These are phyloP conservation scores for Jamesozyma hellenica DNA, from an alignment of 805 yeast species.

Conservation along the genomic window DNA sequence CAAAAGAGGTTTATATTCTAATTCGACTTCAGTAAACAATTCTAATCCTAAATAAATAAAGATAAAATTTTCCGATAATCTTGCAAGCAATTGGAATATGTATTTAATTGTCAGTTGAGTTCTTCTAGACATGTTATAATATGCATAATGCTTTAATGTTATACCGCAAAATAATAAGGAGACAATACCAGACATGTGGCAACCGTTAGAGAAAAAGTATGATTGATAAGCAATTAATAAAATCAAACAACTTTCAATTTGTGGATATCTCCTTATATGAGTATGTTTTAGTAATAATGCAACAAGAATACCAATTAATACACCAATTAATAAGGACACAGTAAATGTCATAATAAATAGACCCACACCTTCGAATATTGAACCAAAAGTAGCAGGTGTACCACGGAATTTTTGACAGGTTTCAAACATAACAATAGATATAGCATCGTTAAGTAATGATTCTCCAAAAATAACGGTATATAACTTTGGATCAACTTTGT, in stretches of 20 bases:
- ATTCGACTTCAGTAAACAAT: constrained; percentile 88
- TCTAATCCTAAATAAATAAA: constrained; percentile 92
- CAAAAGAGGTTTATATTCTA: constrained; percentile 86
- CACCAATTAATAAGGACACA: constrained; percentile 81
- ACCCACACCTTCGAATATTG: constrained; percentile 89
- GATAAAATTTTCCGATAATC: constrained; percentile 90
- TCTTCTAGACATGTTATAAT: constrained; percentile 92
- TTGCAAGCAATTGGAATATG: constrained; percentile 87
- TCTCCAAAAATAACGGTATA: constrained; percentile 97
- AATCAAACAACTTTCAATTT: constrained; percentile 89
- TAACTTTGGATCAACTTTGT: constrained; percentile 94
- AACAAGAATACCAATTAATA: constrained; percentile 75
- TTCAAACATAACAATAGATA: constrained; percentile 97
- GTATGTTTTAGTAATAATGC: constrained; percentile 88
- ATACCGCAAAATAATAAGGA: constrained; percentile 92
- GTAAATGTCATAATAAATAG: constrained; percentile 88
- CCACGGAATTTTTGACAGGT: constrained; percentile 96
- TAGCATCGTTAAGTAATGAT: constrained; percentile 90
- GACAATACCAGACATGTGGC: constrained; percentile 98
- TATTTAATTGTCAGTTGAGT: constrained; percentile 95
- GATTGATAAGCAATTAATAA: constrained; percentile 88
- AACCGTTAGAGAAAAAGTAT: constrained; percentile 94
- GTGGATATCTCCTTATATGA: constrained; percentile 89
- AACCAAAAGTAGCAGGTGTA: constrained; percentile 58
- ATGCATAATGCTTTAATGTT: constrained; percentile 92